Conservation (phyloP, 371 early-diverging fungal species). For the Mucor irregularis region DNA sequence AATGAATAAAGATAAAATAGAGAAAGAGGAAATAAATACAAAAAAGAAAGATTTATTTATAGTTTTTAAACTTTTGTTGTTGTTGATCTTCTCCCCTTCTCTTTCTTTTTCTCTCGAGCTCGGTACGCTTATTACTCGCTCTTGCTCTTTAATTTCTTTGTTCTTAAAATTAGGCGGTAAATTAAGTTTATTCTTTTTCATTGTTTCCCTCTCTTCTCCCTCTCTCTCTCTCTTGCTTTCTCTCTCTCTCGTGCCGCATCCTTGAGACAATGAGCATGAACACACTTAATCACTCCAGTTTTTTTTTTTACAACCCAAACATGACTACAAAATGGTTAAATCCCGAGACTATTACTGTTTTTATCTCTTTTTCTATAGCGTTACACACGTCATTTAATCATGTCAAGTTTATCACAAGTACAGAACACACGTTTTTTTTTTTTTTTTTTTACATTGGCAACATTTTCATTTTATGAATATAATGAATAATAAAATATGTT, state of each 20-base stretch:
- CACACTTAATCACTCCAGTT: not conserved
- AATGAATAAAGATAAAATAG: not conserved
- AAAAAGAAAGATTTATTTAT: conserved; percentile 1
- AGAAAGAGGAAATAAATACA: not conserved
- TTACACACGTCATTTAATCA: no score
- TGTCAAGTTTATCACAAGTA: not conserved
- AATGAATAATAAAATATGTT: no score
- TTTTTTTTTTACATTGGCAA: not conserved
- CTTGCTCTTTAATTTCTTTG: not conserved
- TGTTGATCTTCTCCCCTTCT: not conserved
- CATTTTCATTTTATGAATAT: not conserved
- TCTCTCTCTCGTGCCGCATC: not conserved
- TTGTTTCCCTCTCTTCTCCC: not conserved
- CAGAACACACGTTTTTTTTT: not conserved
- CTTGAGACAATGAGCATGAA: not conserved
- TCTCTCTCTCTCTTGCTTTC: not conserved
- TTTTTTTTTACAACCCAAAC: no score
- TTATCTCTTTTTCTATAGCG: no score
- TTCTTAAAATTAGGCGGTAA: no score
- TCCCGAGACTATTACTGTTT: not conserved
- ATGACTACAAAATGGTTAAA: not conserved
- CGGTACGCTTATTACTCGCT: not conserved
- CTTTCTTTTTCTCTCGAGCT: not conserved
- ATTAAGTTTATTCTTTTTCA: not conserved
- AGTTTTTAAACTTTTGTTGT: not conserved